Evolutionary conservation across 306 rosid species (phyloP).

Genomic region (Argentina anserina): DNA sequence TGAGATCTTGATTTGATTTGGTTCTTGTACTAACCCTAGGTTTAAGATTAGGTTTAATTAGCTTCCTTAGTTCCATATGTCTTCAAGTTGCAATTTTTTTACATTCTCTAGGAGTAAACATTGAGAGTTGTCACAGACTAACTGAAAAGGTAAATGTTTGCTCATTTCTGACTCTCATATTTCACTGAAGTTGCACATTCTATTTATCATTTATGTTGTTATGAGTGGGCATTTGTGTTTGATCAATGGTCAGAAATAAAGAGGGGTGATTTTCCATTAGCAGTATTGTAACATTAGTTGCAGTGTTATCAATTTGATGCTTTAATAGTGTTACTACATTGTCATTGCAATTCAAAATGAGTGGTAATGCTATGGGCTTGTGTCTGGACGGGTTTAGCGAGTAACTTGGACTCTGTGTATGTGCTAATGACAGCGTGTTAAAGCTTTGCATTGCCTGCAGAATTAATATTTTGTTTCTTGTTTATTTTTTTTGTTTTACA

Average conservation of each 20-base stretch:
- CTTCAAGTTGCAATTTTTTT: no score
- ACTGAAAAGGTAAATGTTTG: neutral
- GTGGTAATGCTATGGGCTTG: neutral
- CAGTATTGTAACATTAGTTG: no score
- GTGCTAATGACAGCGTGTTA: neutral
- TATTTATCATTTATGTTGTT: neutral
- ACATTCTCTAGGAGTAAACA: neutral
- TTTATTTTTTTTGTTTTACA: neutral
- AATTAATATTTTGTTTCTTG: neutral
- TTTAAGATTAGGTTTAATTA: neutral
- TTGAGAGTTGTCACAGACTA: neutral
- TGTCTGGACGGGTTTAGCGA: neutral
- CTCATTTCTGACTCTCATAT: neutral
- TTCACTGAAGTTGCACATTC: neutral
- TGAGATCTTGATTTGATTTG: neutral
- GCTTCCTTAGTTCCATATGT: no score
- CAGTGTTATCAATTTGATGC: neutral
- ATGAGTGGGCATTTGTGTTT: neutral
- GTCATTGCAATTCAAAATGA: neutral
- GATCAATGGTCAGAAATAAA: neutral
- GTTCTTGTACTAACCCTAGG: neutral
- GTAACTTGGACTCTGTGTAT: neutral
- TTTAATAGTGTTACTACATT: neutral
- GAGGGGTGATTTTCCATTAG: slow-evolving; percentile 1
- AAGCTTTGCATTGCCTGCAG: neutral